Evolutionary conservation across 2,329 filamentous ascomycete genomes (phyloP).

Genomic region (Epichloe scottii): DNA sequence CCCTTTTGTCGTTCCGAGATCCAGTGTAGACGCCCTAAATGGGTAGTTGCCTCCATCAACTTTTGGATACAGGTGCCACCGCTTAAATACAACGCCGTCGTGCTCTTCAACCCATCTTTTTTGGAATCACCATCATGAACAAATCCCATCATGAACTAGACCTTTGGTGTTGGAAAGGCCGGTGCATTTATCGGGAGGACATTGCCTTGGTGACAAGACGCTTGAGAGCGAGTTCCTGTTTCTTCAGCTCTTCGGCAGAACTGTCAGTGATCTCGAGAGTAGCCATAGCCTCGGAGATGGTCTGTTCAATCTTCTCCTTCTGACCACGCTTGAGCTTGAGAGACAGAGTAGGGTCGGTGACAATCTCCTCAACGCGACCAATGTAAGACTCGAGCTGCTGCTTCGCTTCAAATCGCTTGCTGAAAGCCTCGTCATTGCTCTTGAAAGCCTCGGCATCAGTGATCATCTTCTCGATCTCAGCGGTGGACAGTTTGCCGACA

Average conservation of each 20-base stretch:
- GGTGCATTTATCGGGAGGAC: conserved; percentile 62
- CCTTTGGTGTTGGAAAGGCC: neutral
- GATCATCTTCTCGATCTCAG: conserved; percentile 98
- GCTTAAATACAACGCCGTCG: conserved; percentile 5
- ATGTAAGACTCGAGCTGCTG: conserved; percentile 99
- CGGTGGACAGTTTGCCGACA: conserved; percentile 89
- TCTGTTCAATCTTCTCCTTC: conserved; percentile 99
- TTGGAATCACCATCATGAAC: conserved; percentile 1
- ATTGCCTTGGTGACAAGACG: conserved; percentile 96
- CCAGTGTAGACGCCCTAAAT: conserved; percentile 4
- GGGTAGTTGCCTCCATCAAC: conserved; percentile 2
- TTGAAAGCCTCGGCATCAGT: conserved; percentile 97
- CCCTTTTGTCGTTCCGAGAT: neutral
- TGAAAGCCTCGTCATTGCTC: conserved; percentile 93
- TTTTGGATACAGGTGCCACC: conserved; percentile 5
- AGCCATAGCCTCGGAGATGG: conserved; percentile 93
- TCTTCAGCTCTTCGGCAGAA: conserved; percentile 88
- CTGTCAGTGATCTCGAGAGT: conserved; percentile 94
- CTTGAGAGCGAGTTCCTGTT: conserved; percentile 99
- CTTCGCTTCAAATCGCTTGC: conserved; percentile 97
- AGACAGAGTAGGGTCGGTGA: conserved; percentile 89
- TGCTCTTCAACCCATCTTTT: conserved; percentile 3
- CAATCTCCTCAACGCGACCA: conserved; percentile 94
- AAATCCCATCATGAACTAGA: neutral
- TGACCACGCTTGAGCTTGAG: conserved; percentile 97